Base-by-base conservation (phyloP, 495 filamentous ascomycete species). In the Aspergillus cristatus region DNA sequence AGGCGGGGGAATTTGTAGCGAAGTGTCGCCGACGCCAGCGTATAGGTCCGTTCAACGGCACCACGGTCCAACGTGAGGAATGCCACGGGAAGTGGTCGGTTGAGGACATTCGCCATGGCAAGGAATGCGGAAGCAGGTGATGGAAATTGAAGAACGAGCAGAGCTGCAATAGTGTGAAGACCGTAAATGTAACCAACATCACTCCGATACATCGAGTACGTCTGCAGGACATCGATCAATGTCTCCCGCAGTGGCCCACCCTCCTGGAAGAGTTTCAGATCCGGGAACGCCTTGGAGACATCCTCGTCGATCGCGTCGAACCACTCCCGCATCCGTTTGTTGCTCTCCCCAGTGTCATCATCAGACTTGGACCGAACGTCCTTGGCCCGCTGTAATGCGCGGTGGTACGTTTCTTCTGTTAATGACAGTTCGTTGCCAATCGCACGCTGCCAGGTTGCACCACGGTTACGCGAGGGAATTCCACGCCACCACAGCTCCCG, bases 401-500 rank as follows among this genome's bases (percentile, higher is more conserved):
- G 82, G 17, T 74, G 70, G 62, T 82, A 98, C 4, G 84, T 86
- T 14, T 78, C 68, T 20, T 82, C 72, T 0, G 78, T 79, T 30
- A 96, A 68, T 5, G 76, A 77, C 14, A 97, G 77, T 44, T 90
- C 84, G 48, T 98, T 98, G 8, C 87, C 89, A 40, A 98, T 80
- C 3, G 90, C 87, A 40, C 74, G 74, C 40, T 72, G 62, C 91
- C 91, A 98, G n/a, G 90, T 86, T 8, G 62, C 45, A n/a, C 84
- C 90, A 40, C 91, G 69, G 45, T 75, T 81, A 34, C 81, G 76
- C 3, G 87, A 79, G 0, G 86, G 79, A 30, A 97, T 72, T 13
- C 91, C 91, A 25, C 81, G 75, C 91, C 91, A 97, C 89, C 90
- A 98, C 10, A 96, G 66, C 48, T 94, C 85, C 32, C 88, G 75